These are phyloP conservation scores for Pseudocercospora pini-densiflorae DNA, from an alignment of 2,329 filamentous ascomycete species.

Conservation along the genomic window DNA sequence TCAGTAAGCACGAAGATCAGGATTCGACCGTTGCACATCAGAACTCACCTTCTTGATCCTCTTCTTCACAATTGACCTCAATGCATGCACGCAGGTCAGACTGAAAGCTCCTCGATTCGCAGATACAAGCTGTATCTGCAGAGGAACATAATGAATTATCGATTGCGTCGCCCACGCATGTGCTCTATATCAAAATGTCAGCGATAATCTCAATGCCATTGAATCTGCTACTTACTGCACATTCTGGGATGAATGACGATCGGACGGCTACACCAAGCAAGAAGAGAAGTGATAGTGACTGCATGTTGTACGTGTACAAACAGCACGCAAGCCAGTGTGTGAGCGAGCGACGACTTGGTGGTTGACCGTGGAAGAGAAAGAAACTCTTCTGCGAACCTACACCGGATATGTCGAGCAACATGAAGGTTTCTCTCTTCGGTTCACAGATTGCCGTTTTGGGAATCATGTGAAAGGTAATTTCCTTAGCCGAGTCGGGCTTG, in stretches of 20 bases:
- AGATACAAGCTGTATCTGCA: slow-evolving; percentile 8
- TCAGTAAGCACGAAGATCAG: not conserved
- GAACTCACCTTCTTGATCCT: slow-evolving; percentile 3
- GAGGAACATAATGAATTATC: slow-evolving; percentile 7
- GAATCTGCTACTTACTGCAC: slow-evolving; percentile 4
- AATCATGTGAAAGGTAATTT: not conserved
- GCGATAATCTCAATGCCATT: not conserved
- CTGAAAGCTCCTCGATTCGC: not conserved
- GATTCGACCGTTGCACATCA: not conserved
- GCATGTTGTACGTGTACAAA: slow-evolving; percentile 4
- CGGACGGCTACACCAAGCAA: slow-evolving; percentile 2
- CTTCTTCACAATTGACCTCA: slow-evolving; percentile 9
- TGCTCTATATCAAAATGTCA: slow-evolving; percentile 1
- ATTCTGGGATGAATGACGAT: slow-evolving; percentile 4
- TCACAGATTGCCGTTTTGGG: not conserved
- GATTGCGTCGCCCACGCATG: slow-evolving; percentile 5
- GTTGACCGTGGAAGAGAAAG: not conserved
- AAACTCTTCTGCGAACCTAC: not conserved
- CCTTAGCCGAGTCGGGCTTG: not conserved
- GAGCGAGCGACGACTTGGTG: not conserved
- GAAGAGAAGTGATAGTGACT: slow-evolving; percentile 1
- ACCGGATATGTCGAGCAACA: not conserved
- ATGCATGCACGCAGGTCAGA: slow-evolving; percentile 4
- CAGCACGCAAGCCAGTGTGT: not conserved
- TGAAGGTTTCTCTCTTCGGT: not conserved